Base-by-base conservation (phyloP, 805 yeast species). In the Ogataea philodendri region DNA sequence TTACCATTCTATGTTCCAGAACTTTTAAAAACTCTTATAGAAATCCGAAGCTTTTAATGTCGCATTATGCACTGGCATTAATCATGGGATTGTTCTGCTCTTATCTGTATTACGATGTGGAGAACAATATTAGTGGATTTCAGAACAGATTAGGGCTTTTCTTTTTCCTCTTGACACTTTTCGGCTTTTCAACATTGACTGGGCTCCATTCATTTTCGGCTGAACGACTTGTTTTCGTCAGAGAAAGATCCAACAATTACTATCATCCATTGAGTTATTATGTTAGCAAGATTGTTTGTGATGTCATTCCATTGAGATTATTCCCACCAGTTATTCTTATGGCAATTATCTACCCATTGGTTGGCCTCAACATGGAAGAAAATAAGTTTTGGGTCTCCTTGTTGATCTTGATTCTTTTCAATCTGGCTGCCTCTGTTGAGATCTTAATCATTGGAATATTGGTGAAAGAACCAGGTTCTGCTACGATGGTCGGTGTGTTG, bases 211-310 rank as follows among this genome's bases (percentile, higher is more conserved):
- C 96, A 3, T 93, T 93, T 59, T 79, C 95, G 0, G 72, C 77
- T 35, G 98, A 93, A 57, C 71, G 97, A 49, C 76, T 88, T 28
- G 86, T 90, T 11, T 93, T 90, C 54, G 74, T 93, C 41, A 76
- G 96, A 36, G 98, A 93, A 61, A 73, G 98, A 37, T 88, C 97
- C 5, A 93, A 93, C 57, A 90, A 90, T 48, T 93, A 93, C 59
- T 93, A 93, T 61, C 79, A 79, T 41, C 95, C 98, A 10, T 57
- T 81, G 35, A 81, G 95, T 41, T 93, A 89, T 59, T 93, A 85
- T 54, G 50, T 78, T 28, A 82, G 95, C 48, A 93, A 93, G 56
- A 81, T 93, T 22, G 41, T 88, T 3, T 85, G 96, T 65, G 98
- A 93, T 57, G 81, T 93, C 22, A 60, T 93, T n/a, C 97, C 98